Conservation (phyloP, 345 rosid genomes). For the Salix koriyanagi region DNA sequence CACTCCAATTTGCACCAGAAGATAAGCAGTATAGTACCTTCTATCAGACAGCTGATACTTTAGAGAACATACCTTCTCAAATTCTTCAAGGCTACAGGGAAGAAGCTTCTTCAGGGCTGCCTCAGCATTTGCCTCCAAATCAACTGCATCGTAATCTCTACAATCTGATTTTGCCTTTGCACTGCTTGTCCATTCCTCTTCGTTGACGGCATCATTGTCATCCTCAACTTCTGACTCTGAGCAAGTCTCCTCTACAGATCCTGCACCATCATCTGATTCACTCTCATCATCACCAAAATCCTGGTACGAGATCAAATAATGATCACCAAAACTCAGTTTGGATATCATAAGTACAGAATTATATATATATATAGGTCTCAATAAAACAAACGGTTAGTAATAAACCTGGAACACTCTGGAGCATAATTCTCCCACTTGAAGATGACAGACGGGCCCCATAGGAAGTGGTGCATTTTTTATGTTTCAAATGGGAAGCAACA, state of each 20-base stretch:
- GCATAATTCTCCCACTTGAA: no score
- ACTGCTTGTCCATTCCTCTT: conserved; percentile 67
- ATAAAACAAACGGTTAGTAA: no score
- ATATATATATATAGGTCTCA: not conserved
- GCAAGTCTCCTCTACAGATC: conserved; percentile 57
- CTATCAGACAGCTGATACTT: not conserved
- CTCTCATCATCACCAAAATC: conserved; percentile 75
- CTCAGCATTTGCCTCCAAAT: conserved; percentile 63
- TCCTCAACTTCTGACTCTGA: conserved; percentile 89
- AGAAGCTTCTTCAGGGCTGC: conserved; percentile 74
- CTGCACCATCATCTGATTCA: conserved; percentile 63
- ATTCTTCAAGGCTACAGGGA: conserved; percentile 67
- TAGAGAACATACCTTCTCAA: conserved; percentile 55
- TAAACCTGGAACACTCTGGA: no score
- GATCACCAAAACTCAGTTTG: not conserved
- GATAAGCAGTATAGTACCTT: not conserved
- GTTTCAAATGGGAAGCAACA: no score
- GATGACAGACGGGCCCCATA: no score
- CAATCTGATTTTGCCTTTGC: conserved; percentile 64
- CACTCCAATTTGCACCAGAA: not conserved
- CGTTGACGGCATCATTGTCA: conserved; percentile 61
- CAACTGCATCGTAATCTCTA: conserved; percentile 65
- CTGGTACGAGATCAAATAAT: conserved; percentile 41
- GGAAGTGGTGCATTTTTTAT: no score
- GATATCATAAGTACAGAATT: not conserved